Evolutionary conservation across 1,139 yeast species (phyloP), one percentile per base, ranked within the genome.

Genomic region (Groenewaldozyma sp.): DNA sequence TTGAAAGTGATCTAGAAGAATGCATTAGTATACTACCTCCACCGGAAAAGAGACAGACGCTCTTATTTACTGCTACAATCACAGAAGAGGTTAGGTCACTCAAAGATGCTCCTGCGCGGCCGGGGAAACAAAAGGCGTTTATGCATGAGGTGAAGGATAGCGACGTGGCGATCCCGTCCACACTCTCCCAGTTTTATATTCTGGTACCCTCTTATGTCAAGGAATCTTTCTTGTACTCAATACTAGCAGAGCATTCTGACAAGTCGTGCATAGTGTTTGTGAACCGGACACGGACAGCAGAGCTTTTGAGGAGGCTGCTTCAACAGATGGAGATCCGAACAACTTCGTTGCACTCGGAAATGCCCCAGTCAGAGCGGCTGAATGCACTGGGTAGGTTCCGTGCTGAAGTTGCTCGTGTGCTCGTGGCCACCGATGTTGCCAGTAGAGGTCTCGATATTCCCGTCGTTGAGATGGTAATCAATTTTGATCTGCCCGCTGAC

Each of bases 361-460:
- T 91, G 94, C 88, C 93, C 0, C 99, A 91, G 63, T 63, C 72
- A 24, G 97, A 91, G 59, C 74, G 99, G 61, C 79, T 91, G 9
- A 86, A 83, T 58, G 82, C 96, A 0, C 66, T 91, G 44, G 97
- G 88, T 49, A 69, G 97, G 55, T 91, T 91, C 64, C 75, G 91
- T 52, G 97, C 97, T 0, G 84, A 84, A 41, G 96, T 95, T 2
- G 97, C 97, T 0, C 73, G 94, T 37, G 82, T 93, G 1, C 64
- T 91, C 42, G 80, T 91, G 29, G 96, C 97, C 3, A 91, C 98
- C 0, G 98, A 91, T 59, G 94, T 91, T 6, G 98, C 96, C 3
- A 78, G 95, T 32, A 78, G 99, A 73, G 99, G 99, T 60, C 72
- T 91, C 51, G 98, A 91, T 72, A 91, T 91, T 38, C 98, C 98